Percentiles rank a stretch among this genome's conserved stretches.
Evolutionary conservation across 768 basidiomycete species (phyloP).

Genomic region (Xerocomellus dryophilus): DNA sequence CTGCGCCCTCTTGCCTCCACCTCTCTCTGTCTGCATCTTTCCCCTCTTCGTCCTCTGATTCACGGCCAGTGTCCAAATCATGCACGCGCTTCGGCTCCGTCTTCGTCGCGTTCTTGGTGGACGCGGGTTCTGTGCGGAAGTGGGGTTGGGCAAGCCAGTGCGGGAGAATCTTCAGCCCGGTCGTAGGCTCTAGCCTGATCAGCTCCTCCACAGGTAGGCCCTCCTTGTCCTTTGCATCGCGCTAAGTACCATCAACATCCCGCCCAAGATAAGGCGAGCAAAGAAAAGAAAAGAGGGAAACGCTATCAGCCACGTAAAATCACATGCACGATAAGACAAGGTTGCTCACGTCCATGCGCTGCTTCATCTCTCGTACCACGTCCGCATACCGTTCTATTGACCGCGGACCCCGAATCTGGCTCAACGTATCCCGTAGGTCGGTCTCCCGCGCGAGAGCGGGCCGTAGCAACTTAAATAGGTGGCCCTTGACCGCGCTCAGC

Average conservation of each 20-base stretch:
- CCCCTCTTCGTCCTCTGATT: neutral
- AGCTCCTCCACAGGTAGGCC: constrained; percentile 35
- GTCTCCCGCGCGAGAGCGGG: constrained; percentile 64
- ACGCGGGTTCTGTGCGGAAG: constrained; percentile 30
- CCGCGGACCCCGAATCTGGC: constrained; percentile 39
- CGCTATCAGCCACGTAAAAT: neutral
- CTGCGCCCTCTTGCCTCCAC: neutral
- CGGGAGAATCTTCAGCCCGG: constrained; percentile 54
- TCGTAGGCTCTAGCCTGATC: constrained; percentile 41
- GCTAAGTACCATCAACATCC: constrained; percentile 27
- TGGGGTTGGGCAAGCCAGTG: constrained; percentile 75
- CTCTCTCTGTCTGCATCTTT: neutral
- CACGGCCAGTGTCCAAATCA: neutral
- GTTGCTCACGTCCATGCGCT: constrained; percentile 51
- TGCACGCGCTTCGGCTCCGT: constrained; percentile 10
- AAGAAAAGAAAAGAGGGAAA: neutral
- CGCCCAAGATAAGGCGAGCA: neutral
- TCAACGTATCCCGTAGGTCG: constrained; percentile 74
- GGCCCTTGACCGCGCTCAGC: constrained; percentile 80
- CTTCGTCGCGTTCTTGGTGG: neutral
- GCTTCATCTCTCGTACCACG: constrained; percentile 58
- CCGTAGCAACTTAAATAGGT: constrained; percentile 89
- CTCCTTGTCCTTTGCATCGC: constrained; percentile 42
- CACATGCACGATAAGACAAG: neutral
- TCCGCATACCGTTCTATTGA: constrained; percentile 41